phyloP scores from a whole-genome alignment of 2,329 filamentous ascomycete species.

The Ascochyta rabiei region DNA sequence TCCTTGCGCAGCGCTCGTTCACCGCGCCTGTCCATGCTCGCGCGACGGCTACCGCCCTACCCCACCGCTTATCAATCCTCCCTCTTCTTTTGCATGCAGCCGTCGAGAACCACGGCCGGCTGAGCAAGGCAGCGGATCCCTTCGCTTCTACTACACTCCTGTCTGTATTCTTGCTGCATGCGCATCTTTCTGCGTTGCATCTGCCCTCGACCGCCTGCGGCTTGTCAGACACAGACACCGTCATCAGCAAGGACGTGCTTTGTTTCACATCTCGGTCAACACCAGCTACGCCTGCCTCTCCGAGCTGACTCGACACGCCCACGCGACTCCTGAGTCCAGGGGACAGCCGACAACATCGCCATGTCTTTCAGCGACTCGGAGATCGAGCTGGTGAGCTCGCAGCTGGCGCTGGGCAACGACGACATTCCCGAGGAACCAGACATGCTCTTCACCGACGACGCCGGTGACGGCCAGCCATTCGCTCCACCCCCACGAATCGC shows the following conservation, averaged over 20 bases:
- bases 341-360: conserved; percentile 17
- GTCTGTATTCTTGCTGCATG: conserved; percentile 25
- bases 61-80: conserved; percentile 19
- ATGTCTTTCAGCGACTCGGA: conserved; percentile 44
- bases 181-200: conserved; percentile 15
- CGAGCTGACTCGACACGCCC: conserved; percentile 27
- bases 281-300: conserved; percentile 17
- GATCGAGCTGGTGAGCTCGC: conserved; percentile 37
- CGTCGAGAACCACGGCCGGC: conserved; percentile 3
- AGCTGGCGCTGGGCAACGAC: conserved; percentile 41
- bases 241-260: conserved; percentile 35
- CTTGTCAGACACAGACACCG: conserved; percentile 25
- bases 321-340: conserved; percentile 22
- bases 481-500: conserved; percentile 78
- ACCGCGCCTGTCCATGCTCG: neutral
- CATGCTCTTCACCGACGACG: conserved; percentile 49
- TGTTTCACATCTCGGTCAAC: conserved; percentile 35
- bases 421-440: conserved; percentile 52
- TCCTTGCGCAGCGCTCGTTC: conserved; percentile 21
- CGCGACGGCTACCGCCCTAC: conserved; percentile 3
- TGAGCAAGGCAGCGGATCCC: conserved; percentile 18
- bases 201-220: conserved; percentile 27
- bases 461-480: conserved; percentile 52
- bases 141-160: conserved; percentile 27
- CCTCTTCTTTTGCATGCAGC: conserved; percentile 5